Base-by-base conservation (phyloP, 1,139 yeast species). In the Yamadazyma trypodendri region DNA sequence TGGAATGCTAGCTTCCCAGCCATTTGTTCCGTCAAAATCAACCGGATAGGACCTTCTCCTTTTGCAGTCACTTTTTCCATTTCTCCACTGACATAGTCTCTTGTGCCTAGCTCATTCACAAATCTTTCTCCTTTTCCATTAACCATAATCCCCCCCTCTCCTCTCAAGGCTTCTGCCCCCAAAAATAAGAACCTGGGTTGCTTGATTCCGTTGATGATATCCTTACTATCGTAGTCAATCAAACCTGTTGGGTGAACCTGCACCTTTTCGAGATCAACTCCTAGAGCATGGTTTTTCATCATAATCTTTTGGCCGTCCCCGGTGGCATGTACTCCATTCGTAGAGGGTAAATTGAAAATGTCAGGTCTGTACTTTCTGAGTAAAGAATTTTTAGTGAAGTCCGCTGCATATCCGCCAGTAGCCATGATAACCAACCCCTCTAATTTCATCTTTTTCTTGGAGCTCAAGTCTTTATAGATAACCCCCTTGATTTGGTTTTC, bases 181-280 rank as follows among this genome's bases (percentile, higher is more conserved):
- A 84, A 64, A 50, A 84, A 81, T 48, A 83, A 76, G 63, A 81
- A 81, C 30, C 75, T 49, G 1, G 76, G 76, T 1, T 52, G 47
- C 31, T 66, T 68, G 42, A 55, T 58, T 4, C 75, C 72, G 10
- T 41, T 44, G 34, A 69, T 64, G 9, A 68, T 68, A 11, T 72
- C 76, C 14, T 65, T 69, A 48, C 81, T 85, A 39, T 72, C 66
- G 34, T 81, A 81, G 48, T 82, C 85, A 43, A 85, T 74, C 50
- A 85, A 73, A 1, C 95, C 95, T 7, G 94, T 84, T 17, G 95
- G 95, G 50, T 83, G 90, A 12, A 85, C 83, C 59, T 85, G 95
- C 28, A 84, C 79, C 56, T 84, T 81, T 34, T 83, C 87, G 78
- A 84, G 71, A 55, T 84, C 89, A 31, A 83, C 75, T 30, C 84